These are phyloP conservation scores for Phalaenopsis equestris DNA, from an alignment of 106 monocot species.

Conservation along the genomic window DNA sequence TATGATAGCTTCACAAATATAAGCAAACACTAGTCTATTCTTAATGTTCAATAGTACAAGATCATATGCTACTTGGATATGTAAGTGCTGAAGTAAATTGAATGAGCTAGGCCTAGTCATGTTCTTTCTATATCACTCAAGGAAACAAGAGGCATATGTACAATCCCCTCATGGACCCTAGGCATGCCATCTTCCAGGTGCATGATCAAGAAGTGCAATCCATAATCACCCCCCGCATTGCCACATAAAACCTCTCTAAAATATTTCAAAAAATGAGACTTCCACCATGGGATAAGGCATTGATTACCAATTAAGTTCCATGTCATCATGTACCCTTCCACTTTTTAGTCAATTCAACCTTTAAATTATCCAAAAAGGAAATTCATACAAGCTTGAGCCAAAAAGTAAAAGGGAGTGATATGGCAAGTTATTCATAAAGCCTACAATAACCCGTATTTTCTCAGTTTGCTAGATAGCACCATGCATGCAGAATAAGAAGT, in stretches of 20 bases:
- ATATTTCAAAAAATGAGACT: not conserved
- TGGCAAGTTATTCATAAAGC: not conserved
- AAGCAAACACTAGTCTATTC: not conserved
- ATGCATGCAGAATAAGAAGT: not conserved
- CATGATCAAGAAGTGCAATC: not conserved
- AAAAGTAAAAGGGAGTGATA: not conserved
- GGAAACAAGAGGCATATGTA: not conserved
- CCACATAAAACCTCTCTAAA: not conserved
- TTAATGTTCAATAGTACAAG: no score
- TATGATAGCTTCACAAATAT: not conserved
- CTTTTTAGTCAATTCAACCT: not conserved
- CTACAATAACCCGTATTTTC: not conserved
- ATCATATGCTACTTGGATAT: not conserved
- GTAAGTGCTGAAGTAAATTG: not conserved
- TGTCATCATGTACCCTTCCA: not conserved
- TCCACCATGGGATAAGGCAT: not conserved
- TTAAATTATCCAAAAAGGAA: not conserved
- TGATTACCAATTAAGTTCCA: not conserved
- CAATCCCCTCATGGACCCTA: not conserved
- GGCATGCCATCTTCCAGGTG: not conserved
- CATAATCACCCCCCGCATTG: not conserved
- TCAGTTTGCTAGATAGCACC: not conserved
- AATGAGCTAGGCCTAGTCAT: not conserved
- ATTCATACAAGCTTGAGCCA: not conserved
- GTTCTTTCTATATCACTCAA: not conserved